Evolutionary conservation across 208 protist genomes (phyloP).

Genomic region (Novymonas esmeraldas): DNA sequence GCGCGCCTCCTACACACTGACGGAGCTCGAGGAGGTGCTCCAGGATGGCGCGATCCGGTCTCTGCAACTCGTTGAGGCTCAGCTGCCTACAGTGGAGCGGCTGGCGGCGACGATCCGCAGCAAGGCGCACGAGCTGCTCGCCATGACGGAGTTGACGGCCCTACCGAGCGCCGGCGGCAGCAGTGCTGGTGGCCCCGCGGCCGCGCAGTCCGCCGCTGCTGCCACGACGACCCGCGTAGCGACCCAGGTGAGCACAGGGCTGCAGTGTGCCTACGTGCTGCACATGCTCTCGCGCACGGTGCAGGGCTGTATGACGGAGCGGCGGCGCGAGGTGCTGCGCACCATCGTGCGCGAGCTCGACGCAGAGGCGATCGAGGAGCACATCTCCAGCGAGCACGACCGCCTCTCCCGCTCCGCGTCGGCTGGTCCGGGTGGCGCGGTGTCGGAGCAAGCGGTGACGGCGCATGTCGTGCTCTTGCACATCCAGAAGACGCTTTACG

Average conservation of each 20-base stretch:
- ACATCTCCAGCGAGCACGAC: constrained; percentile 38
- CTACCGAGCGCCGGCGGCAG: neutral
- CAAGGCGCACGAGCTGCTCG: constrained; percentile 59
- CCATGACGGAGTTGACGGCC: constrained; percentile 34
- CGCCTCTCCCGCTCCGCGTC: neutral
- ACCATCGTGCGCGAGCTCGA: constrained; percentile 72
- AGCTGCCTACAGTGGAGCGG: constrained; percentile 52
- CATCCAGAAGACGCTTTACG: constrained; percentile 57
- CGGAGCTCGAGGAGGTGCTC: constrained; percentile 72
- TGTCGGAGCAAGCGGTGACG: constrained; percentile 35
- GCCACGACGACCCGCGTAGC: constrained; percentile 18
- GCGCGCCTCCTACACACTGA: constrained; percentile 62
- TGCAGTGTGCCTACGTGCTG: constrained; percentile 71
- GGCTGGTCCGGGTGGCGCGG: constrained; percentile 9
- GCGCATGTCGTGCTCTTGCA: constrained; percentile 41
- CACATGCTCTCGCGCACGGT: constrained; percentile 55
- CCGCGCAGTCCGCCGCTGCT: neutral
- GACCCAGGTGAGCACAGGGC: constrained; percentile 44
- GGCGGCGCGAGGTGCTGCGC: constrained; percentile 69
- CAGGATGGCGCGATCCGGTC: constrained; percentile 35
- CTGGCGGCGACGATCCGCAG: constrained; percentile 48
- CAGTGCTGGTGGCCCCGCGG: too few species aligned
- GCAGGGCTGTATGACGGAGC: constrained; percentile 72
- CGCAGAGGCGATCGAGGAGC: constrained; percentile 44
- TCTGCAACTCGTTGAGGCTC: constrained; percentile 66